A percentile compares a stretch with the other conserved stretches of the same genome.
Evolutionary conservation across 768 basidiomycete species (phyloP).

Genomic region (Russula olivacea): DNA sequence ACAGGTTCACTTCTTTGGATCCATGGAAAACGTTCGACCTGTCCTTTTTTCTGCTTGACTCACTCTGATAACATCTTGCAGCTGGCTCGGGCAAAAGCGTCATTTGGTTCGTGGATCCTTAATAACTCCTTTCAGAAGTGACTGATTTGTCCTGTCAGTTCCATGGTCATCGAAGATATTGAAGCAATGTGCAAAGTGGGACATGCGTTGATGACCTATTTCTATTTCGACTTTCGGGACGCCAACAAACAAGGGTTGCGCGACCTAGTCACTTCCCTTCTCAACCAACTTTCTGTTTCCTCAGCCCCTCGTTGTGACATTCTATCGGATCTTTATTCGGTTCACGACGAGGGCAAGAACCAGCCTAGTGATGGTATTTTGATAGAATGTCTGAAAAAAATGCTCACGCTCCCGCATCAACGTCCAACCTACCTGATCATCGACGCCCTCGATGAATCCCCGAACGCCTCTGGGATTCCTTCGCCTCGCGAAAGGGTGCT

Average conservation of each 20-base stretch:
- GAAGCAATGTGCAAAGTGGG: not conserved
- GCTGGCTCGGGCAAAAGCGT: conserved; percentile 10
- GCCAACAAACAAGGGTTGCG: not conserved
- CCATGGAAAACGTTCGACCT: conserved; percentile 7
- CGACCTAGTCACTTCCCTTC: not conserved
- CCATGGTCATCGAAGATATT: not conserved
- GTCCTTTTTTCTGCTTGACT: no score
- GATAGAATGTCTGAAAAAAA: not conserved
- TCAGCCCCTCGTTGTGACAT: not conserved
- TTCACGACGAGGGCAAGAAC: no score
- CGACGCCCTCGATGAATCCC: conserved; percentile 11
- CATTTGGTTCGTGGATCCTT: not conserved
- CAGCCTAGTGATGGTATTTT: no score
- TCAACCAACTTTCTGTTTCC: not conserved
- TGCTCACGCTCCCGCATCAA: not conserved
- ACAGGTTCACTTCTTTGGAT: not conserved
- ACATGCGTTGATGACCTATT: not conserved
- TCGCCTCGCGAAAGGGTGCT: not conserved
- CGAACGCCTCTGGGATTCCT: not conserved
- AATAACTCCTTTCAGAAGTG: not conserved
- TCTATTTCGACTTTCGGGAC: not conserved
- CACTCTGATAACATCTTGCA: not conserved
- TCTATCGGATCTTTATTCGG: not conserved
- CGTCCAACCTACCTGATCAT: not conserved
- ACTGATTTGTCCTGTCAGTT: not conserved